Evolutionary conservation across 441 rosid species (phyloP), one percentile per base, ranked within the genome.

Genomic region (Gossypium schwendimanii): DNA sequence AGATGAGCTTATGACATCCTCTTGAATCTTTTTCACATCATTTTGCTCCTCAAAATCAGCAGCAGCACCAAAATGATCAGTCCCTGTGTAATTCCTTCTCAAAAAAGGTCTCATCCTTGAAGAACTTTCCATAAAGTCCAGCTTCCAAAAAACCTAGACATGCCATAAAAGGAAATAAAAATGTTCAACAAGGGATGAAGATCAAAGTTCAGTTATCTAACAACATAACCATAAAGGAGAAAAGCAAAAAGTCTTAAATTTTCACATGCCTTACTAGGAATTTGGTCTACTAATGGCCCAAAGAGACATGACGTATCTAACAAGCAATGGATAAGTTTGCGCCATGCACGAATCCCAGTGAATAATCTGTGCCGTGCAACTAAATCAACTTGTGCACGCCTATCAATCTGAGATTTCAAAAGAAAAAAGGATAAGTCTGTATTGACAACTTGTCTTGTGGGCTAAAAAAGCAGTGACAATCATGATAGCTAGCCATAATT

Each of bases 51-150:
- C 98, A 70, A 82, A 88, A 83, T 91, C 82, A 76, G 98, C 98
- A 85, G 98, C 97, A 77, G 96, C 92, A 77, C 97, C 99, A 57
- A 75, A 87, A 88, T 96, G 99, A 88, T 93, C 89, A 71, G 87
- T 87, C 73, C 98, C 98, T 58, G 69, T 71, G 80, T 96, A 93
- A 69, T 91, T 83, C 86, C 93, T 89, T 85, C 92, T 90, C 85
- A 96, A 80, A 78, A 87, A 89, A 74, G 73, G 84, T 81, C 99
- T 88, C 99, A 96, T 96, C 87, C 99, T 88, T 33, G 97, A 91
- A 77, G 96, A 91, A 85, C 85, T 94, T 84, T 96, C 99, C 94
- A 88, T 87, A 71, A 90, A 85, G 82, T 96, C 99, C 71, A 92
- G 88, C 93, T 96, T 92, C 98, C 98, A 96, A 82, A 91, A 96